Evolutionary conservation across 176 grass and related monocot genomes (phyloP).

Genomic region (Rhynchospora breviuscula): DNA sequence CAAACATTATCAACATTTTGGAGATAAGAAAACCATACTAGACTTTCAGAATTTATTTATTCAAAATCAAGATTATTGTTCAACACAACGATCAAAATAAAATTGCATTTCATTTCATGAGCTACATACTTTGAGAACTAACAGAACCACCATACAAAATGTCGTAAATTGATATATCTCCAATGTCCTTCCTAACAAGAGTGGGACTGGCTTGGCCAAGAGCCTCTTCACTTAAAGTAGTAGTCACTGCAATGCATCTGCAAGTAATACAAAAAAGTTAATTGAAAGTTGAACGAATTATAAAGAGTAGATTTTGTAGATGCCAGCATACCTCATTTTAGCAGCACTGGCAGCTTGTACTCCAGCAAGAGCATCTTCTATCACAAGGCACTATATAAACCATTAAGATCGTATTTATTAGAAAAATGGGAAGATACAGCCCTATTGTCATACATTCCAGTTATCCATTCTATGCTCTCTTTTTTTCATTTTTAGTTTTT

Average conservation of each 20-base stretch:
- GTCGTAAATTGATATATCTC: constrained; percentile 84
- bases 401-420: constrained; percentile 11
- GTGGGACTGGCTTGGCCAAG: constrained; percentile 67
- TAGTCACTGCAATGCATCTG: constrained; percentile 95
- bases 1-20: constrained; percentile 3
- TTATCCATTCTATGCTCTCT: neutral
- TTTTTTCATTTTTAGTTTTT: neutral
- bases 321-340: constrained; percentile 52
- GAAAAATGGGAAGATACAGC: neutral
- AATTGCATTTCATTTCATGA: constrained; percentile 36
- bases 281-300: neutral
- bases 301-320: neutral
- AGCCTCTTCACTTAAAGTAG: constrained; percentile 65
- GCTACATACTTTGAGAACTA: constrained; percentile 74
- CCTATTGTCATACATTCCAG: neutral
- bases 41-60: neutral
- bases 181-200: constrained; percentile 76
- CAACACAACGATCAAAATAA: constrained; percentile 24
- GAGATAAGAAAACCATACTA: constrained; percentile 6
- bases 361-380: constrained; percentile 99
- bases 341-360: constrained; percentile 96
- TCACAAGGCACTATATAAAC: constrained; percentile 69
- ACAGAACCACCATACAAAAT: constrained; percentile 87
- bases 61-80: constrained; percentile 30
- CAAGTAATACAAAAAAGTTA: constrained; percentile 27